A percentile compares a stretch with the other conserved stretches of the same genome.
Evolutionary conservation across 805 yeast species (phyloP).

Genomic region (Nakazawaea wickerhamii): DNA sequence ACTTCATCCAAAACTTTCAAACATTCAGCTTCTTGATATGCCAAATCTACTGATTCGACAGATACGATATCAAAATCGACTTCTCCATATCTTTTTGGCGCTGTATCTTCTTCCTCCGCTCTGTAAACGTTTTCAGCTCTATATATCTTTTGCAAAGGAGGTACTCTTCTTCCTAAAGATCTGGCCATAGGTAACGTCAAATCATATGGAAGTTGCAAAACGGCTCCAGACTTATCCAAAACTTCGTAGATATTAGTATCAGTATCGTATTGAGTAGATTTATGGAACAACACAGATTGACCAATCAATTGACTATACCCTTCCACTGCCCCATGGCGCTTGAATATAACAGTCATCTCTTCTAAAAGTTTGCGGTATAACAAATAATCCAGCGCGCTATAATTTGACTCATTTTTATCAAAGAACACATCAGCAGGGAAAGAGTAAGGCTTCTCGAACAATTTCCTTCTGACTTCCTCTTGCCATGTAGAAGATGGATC

Average conservation of each 20-base stretch:
- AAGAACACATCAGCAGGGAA: conserved; percentile 81
- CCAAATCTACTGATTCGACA: conserved; percentile 32
- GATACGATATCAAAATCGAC: conserved; percentile 81
- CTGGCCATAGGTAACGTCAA: conserved; percentile 88
- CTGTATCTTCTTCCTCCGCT: conserved; percentile 58
- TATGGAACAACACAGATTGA: conserved; percentile 72
- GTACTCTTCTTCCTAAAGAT: conserved; percentile 56
- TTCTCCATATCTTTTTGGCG: conserved; percentile 74
- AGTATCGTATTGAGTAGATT: conserved; percentile 62
- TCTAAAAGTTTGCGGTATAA: conserved; percentile 56
- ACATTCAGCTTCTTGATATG: conserved; percentile 82
- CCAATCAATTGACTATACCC: conserved; percentile 36
- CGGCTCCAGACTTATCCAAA: conserved; percentile 80
- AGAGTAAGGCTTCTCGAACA: conserved; percentile 81
- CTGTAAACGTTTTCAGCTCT: conserved; percentile 81
- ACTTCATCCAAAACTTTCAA: conserved; percentile 78
- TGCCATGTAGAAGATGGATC: conserved; percentile 95
- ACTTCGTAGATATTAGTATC: conserved; percentile 70
- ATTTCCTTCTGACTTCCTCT: conserved; percentile 79
- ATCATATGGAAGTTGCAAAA: conserved; percentile 85
- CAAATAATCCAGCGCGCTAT: conserved; percentile 41
- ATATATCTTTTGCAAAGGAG: conserved; percentile 54
- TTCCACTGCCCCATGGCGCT: conserved; percentile 83
- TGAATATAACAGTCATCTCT: conserved; percentile 58
- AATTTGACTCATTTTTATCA: conserved; percentile 41